Conservation (phyloP, 352 stramenopile genomes). For the Plasmopara halstedii region DNA sequence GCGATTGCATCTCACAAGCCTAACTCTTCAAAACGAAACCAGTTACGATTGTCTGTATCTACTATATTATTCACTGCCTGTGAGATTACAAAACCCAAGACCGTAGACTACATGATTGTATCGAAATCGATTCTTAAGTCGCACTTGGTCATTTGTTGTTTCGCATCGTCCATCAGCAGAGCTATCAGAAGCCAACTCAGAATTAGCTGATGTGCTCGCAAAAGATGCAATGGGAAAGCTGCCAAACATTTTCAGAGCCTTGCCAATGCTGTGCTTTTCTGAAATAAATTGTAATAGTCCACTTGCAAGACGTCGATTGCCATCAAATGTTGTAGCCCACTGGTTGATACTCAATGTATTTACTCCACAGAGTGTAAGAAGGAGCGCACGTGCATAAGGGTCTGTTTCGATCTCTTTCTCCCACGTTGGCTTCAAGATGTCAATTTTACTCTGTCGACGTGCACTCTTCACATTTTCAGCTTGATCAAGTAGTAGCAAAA, state of each 20-base stretch:
- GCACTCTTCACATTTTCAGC: constrained; percentile 65
- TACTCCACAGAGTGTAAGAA: constrained; percentile 72
- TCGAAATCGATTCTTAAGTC: constrained; percentile 64
- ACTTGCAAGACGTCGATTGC: constrained; percentile 54
- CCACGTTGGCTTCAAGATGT: constrained; percentile 67
- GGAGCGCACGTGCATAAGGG: constrained; percentile 45
- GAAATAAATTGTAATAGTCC: constrained; percentile 39
- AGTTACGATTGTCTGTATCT: too few relatives aligned
- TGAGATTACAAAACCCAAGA: constrained; percentile 44
- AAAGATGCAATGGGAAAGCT: constrained; percentile 22
- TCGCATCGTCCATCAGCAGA: background rate
- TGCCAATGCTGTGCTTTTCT: constrained; percentile 48
- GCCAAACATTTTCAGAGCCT: constrained; percentile 47
- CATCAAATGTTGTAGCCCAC: constrained; percentile 72
- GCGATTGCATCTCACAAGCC: too few relatives aligned
- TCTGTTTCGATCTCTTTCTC: constrained; percentile 60
- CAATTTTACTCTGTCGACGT: constrained; percentile 79
- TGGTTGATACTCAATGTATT: constrained; percentile 75
- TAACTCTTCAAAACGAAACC: too few relatives aligned
- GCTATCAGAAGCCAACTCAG: background rate
- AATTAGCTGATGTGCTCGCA: constrained; percentile 1
- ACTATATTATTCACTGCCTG: constrained; percentile 27
- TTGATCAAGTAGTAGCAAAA: constrained; percentile 67
- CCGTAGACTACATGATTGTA: constrained; percentile 70
- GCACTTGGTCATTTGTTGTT: constrained; percentile 10